Conservation (phyloP, 1,139 yeast genomes). For the Yamadazyma taylorii region DNA sequence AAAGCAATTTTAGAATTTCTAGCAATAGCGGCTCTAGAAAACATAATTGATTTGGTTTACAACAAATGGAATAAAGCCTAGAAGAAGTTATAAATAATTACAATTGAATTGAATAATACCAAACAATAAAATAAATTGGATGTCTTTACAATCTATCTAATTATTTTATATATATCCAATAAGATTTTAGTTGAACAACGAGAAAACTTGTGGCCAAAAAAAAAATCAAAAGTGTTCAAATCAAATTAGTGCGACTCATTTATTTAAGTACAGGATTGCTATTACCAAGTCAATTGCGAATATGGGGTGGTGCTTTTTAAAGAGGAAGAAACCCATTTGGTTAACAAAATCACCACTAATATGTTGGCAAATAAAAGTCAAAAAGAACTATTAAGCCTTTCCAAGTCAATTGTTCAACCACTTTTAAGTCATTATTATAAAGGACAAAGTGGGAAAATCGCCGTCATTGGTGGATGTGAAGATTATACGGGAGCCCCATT, state of each 20-base stretch:
- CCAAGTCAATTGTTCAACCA: slow-evolving; percentile 71
- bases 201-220: too few relatives aligned
- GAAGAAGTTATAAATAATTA: too few relatives aligned
- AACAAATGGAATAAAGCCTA: neutral
- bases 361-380: slow-evolving; percentile 37
- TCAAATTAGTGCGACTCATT: too few relatives aligned
- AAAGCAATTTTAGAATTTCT: slow-evolving; percentile 9
- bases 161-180: too few relatives aligned
- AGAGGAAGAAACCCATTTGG: neutral
- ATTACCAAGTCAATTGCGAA: too few relatives aligned
- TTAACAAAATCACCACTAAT: neutral
- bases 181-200: too few relatives aligned
- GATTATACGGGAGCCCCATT: slow-evolving; percentile 97
- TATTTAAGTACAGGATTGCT: too few relatives aligned
- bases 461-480: slow-evolving; percentile 90
- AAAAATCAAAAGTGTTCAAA: too few relatives aligned
- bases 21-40: slow-evolving; percentile 8
- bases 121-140: too few relatives aligned
- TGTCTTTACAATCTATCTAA: too few relatives aligned
- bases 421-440: slow-evolving; percentile 71
- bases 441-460: slow-evolving; percentile 90
- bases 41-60: slow-evolving; percentile 5
- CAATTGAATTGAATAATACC: too few relatives aligned
- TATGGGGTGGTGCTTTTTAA: neutral
- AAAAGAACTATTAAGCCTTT: slow-evolving; percentile 47